Conservation (phyloP, 2,329 filamentous ascomycete genomes). For the Fusarium sp. region DNA sequence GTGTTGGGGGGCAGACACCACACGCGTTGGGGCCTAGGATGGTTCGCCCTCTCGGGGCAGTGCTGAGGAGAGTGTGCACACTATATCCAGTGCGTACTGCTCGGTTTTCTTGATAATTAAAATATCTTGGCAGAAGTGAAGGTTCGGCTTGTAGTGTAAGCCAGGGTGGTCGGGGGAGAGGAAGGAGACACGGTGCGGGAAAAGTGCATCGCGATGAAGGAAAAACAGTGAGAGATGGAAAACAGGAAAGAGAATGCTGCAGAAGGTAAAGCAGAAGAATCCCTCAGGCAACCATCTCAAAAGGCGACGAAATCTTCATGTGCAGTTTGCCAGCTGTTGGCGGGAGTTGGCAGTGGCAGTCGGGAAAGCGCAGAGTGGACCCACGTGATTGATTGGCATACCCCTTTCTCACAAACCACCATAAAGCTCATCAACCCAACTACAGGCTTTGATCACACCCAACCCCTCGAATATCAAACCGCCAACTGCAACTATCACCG, state of each 20-base stretch:
- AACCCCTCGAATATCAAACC: too few relatives aligned
- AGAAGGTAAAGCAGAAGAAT: neutral
- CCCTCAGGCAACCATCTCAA: neutral
- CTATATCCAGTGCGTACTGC: neutral
- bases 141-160: neutral
- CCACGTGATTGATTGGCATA: neutral
- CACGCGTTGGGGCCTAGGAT: too few relatives aligned
- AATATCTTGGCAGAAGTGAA: neutral
- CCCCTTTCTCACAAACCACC: neutral
- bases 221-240: neutral
- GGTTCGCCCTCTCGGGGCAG: neutral
- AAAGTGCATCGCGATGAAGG: conserved; percentile 1
- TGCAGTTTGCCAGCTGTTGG: conserved; percentile 19
- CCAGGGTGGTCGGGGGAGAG: neutral
- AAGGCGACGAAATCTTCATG: neutral
- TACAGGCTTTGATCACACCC: too few relatives aligned
- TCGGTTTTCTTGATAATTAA: neutral
- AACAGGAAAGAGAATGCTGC: neutral
- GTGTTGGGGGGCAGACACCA: neutral
- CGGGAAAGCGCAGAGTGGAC: neutral
- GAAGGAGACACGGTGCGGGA: neutral
- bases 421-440: too few relatives aligned
- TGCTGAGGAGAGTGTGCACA: neutral
- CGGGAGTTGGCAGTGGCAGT: conserved; percentile 17
- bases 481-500: too few relatives aligned